Conservation (phyloP, 257 asterid species). For the Plectranthus barbatus region DNA sequence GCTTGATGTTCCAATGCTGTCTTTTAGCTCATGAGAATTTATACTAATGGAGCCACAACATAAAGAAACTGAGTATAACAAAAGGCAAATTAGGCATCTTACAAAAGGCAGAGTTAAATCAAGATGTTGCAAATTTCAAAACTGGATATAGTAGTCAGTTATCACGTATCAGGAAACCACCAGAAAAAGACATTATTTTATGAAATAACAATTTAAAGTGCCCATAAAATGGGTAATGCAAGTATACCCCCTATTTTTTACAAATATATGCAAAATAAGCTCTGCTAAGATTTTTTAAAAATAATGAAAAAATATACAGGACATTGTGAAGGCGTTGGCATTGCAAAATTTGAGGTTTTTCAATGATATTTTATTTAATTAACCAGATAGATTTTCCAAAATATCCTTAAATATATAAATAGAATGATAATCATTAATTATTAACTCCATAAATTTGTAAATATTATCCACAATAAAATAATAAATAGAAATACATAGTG, state of each 20-base stretch:
- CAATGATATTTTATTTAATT: no score
- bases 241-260: not conserved
- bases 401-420: not conserved
- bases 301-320: not conserved
- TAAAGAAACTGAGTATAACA: not conserved
- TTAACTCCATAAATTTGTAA: no score
- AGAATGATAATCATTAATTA: no score
- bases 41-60: not conserved
- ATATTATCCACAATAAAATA: no score
- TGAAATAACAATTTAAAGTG: not conserved
- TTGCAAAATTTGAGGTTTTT: no score
- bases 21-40: conserved; percentile 15
- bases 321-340: not conserved
- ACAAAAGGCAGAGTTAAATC: not conserved
- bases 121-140: not conserved
- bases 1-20: conserved; percentile 7
- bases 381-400: not conserved
- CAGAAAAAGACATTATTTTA: not conserved
- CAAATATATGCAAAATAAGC: no score
- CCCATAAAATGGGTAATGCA: not conserved
- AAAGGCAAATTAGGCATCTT: not conserved
- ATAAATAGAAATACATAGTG: no score
- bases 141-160: not conserved
- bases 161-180: not conserved
- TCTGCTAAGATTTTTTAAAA: not conserved